Evolutionary conservation across 2,329 filamentous ascomycete genomes (phyloP), one percentile per base, ranked within the genome.

Genomic region (Sclerotinia subarctica): DNA sequence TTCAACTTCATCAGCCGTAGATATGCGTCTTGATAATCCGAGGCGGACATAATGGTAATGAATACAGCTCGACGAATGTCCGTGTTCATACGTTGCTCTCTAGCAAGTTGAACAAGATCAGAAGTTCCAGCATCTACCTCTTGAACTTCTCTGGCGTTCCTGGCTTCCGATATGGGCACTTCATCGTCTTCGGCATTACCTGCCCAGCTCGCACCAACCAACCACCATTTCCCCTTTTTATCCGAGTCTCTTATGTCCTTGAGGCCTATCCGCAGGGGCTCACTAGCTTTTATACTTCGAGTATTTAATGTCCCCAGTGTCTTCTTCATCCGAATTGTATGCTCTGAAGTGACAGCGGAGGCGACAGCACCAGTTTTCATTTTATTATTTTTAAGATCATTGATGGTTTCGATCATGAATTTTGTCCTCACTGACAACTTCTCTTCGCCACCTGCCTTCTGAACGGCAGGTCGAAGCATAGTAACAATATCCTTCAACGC

Each of bases 361-460:
- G 90, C 91, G 56, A 86, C 85, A 5, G 85, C 85, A 21, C 88
- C 88, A 19, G 89, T 88, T 78, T 94, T 97, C 76, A 94, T 85
- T 69, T 92, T 92, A 79, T 95, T 97, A 81, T 96, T 97, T 78
- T 97, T 97, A 42, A 99, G 83, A 74, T 97, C 92, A 69, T 91
- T 93, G 78, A 99, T 97, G 0, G 91, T 95, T 76, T 98, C 94
- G 64, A 99, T 91, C 94, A 98, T 98, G 80, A 97, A 97, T 73
- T 91, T 96, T 1, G 94, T 97, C 67, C 95, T 89, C 13, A 94
- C 91, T 1, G 93, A 94, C 38, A 97, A 82, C 26, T 88, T 90
- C 17, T 82, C 82, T 74, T 91, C 87, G 5, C 90, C 91, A 5
- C 90, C 91, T 47, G 85, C 81, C 69, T 87, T 88, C 0, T 86